Base-by-base conservation (phyloP, 169 alveolate species). In the Blepharisma undulans region DNA sequence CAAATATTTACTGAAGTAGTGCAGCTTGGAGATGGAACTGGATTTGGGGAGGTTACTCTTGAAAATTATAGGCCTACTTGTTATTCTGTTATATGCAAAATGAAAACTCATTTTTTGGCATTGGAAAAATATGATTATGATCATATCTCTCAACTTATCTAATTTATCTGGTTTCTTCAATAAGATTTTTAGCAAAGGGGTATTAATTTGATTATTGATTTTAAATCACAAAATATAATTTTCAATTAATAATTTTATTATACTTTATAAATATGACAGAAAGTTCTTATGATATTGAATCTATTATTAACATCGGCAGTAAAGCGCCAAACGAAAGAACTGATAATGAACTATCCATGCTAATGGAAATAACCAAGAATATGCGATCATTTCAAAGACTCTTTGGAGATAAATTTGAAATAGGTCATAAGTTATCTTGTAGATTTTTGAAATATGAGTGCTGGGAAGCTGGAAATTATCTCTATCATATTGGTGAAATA, bases 311-410 rank as follows among this genome's bases (percentile, higher is more conserved):
- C 29, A 78, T 78, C 8, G 21, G 86, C 18, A 78, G 34, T 12
- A 78, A 78, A 32, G 30, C 21, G 18, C 86, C 86, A 78, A 78
- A 78, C 29, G 86, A 78, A 25, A 25, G 86, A 14, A 29, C 71
- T 0, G 18, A 25, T 7, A 7, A 14, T 29, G 86, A 78, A 22
- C 29, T 78, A 10, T 34, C 25, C 8, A 36, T 25, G 8, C 60
- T 78, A 29, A 27, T 27, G 34, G 86, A 78, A 27, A 27, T 78
- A 22, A 78, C 86, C 6, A 25, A 32, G 71, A 10, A 78, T 32
- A 12, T 61, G 6, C 21, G 30, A 78, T 14, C 27, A 4, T 78
- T 78, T 61, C 60, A 78, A 14, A 12, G 18, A 5, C 34, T 78
- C 1, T 25, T 29, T 3, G 86, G 30, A 32, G 10, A 14, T 32